Conservation (phyloP, 768 basidiomycete genomes). For the Mycena leptocephala region DNA sequence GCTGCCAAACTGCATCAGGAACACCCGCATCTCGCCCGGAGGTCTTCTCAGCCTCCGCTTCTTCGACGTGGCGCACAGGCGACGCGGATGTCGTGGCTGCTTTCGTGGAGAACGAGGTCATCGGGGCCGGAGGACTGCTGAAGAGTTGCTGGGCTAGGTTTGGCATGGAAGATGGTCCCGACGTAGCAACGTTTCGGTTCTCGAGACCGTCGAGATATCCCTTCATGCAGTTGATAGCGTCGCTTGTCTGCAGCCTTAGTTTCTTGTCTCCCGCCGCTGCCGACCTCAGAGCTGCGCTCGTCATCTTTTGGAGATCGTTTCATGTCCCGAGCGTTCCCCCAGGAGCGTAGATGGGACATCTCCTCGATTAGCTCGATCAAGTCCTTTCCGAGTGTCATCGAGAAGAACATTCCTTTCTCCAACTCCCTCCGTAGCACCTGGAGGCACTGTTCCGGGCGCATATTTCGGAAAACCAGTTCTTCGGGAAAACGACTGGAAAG, state of each 20-base stretch:
- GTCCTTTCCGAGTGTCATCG: conserved; percentile 46
- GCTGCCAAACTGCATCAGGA: conserved; percentile 65
- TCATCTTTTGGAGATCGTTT: conserved; percentile 67
- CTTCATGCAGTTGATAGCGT: conserved; percentile 48
- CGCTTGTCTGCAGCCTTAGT: conserved; percentile 43
- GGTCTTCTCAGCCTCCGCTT: neutral
- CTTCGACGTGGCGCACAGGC: neutral
- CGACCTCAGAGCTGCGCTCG: conserved; percentile 55
- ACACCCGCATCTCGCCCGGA: conserved; percentile 66
- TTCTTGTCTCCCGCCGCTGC: conserved; percentile 35
- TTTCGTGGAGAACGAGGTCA: conserved; percentile 5
- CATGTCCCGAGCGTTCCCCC: conserved; percentile 83
- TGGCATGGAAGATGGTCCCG: conserved; percentile 1
- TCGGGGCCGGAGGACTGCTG: neutral
- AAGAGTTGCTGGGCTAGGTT: conserved; percentile 13
- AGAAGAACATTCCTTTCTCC: conserved; percentile 58
- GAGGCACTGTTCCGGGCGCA: conserved; percentile 66
- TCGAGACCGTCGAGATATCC: conserved; percentile 24
- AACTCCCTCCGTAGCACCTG: conserved; percentile 65
- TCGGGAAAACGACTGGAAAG: conserved; percentile 81
- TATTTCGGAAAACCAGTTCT: conserved; percentile 68
- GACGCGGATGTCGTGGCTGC: neutral
- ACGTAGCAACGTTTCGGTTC: neutral
- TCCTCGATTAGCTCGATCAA: conserved; percentile 58
- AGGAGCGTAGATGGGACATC: conserved; percentile 64